Evolutionary conservation across 2,329 filamentous ascomycete species (phyloP), one percentile per base, ranked within the genome.

Genomic region (Arthrobotrys musiformis): DNA sequence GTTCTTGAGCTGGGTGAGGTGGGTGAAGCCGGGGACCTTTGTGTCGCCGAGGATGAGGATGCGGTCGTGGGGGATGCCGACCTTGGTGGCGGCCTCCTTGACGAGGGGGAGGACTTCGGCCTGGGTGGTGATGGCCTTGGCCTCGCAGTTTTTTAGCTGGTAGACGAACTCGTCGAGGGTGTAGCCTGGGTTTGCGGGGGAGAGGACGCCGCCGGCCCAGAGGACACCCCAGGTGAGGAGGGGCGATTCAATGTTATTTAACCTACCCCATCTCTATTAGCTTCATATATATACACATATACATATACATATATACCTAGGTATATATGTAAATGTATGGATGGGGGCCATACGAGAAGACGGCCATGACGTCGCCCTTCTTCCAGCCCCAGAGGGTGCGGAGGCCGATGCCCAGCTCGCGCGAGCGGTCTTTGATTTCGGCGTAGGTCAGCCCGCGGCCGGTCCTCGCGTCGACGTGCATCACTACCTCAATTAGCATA

Each of bases 171-270:
- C 94, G 8, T 93, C 89, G 11, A 88, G 88, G 33, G 67, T 72
- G 84, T 97, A 97, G 2, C 90, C 89, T 19, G 94, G 93, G 82
- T 97, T 97, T 1, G 93, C 93, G 0, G 94, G 93, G n/a, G 91
- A 93, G 9, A 93, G 85, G 62, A 93, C 86, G 30, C 92, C 93
- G 52, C 93, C 94, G 0, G 93, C 91, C 92, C 93, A 97, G 79
- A 91, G 89, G 8, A 89, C 87, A 28, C 93, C 94, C 86, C 92
- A 93, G 83, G 89, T 92, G 54, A 93, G 84, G 2, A 90, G 86
- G 0, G 93, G 90, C 0, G 91, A 93, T 83, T 97, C 94, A 82
- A 97, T 91, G 83, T 88, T 90, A 83, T 98, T 97, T 28, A 93
- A 92, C 33, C 80, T 81, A 33, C 28, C 24, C 17, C n/a, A n/a